A percentile compares a stretch with the other conserved stretches of the same genome.
Conservation (phyloP, 2,329 filamentous ascomycete genomes). For the Furcasterigmium sp. region DNA sequence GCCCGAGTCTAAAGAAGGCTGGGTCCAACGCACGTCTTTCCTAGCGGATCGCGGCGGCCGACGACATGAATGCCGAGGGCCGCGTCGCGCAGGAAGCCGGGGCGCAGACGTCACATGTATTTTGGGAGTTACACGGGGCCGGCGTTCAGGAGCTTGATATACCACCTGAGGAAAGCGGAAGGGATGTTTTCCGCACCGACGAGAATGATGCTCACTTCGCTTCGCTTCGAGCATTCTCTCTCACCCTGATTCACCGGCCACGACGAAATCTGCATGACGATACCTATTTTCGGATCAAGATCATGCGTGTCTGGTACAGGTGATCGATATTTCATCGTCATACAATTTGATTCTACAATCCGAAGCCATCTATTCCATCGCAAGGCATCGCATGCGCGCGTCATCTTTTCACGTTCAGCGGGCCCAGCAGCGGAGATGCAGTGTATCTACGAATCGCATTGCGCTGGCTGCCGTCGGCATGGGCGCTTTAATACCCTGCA, state of each 20-base stretch:
- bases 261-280: slow-evolving; percentile 54
- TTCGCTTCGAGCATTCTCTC: slow-evolving; percentile 21
- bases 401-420: neutral
- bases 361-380: slow-evolving; percentile 9
- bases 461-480: too few relatives aligned
- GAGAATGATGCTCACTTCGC: slow-evolving; percentile 16
- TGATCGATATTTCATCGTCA: slow-evolving; percentile 40
- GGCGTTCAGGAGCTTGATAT: slow-evolving; percentile 14
- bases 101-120: slow-evolving; percentile 2
- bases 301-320: slow-evolving; percentile 57
- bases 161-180: slow-evolving; percentile 14
- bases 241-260: slow-evolving; percentile 28
- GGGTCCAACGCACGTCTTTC: neutral
- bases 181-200: slow-evolving; percentile 13
- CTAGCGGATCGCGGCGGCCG: too few relatives aligned
- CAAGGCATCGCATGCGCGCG: neutral
- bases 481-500: slow-evolving; percentile 7
- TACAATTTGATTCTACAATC: slow-evolving; percentile 14
- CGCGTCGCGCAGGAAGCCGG: too few relatives aligned
- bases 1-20: slow-evolving; percentile 1
- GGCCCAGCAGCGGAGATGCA: neutral
- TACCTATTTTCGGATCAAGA: slow-evolving; percentile 43
- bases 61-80: too few relatives aligned
- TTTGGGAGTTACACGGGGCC: slow-evolving; percentile 11
- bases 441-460: neutral